Percentiles rank a stretch among this genome's conserved stretches.
Evolutionary conservation across 768 basidiomycete genomes (phyloP).

Genomic region (Mycena venus): DNA sequence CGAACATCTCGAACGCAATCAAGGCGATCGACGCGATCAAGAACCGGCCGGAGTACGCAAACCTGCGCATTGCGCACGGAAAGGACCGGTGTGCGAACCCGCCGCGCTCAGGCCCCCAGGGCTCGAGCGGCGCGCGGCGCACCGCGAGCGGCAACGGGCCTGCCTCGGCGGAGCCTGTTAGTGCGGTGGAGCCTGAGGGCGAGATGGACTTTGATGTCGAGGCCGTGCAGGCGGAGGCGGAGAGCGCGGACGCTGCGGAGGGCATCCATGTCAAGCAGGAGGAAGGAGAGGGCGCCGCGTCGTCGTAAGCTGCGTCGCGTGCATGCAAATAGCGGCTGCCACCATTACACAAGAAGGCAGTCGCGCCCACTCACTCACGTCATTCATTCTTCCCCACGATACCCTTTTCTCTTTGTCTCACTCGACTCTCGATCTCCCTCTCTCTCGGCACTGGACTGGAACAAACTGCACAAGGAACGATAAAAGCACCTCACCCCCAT

Average conservation of each 20-base stretch:
- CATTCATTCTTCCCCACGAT: conserved; percentile 27
- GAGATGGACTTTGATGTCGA: conserved; percentile 50
- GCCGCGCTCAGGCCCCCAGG: conserved; percentile 86
- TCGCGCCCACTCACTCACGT: conserved; percentile 19
- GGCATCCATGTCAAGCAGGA: conserved; percentile 10
- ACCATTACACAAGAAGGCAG: neutral
- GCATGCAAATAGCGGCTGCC: neutral
- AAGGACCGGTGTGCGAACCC: conserved; percentile 97
- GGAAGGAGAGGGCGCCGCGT: conserved; percentile 17
- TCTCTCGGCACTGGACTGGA: conserved; percentile 29
- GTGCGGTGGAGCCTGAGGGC: conserved; percentile 50
- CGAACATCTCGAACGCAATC: conserved; percentile 94
- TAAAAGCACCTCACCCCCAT: conserved; percentile 22
- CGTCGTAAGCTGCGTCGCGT: conserved; percentile 33
- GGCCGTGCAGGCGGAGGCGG: conserved; percentile 47
- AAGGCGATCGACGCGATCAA: conserved; percentile 99
- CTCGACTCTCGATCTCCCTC: conserved; percentile 8
- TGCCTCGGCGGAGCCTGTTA: conserved; percentile 49
- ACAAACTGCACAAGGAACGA: conserved; percentile 30
- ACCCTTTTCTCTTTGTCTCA: conserved; percentile 22
- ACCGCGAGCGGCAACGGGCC: conserved; percentile 52
- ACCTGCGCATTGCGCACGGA: conserved; percentile 92
- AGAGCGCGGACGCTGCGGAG: conserved; percentile 41
- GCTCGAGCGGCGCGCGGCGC: conserved; percentile 66
- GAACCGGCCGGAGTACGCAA: conserved; percentile 90